Conservation (phyloP, 2,329 filamentous ascomycete species). For the Talaromyces marneffei region DNA sequence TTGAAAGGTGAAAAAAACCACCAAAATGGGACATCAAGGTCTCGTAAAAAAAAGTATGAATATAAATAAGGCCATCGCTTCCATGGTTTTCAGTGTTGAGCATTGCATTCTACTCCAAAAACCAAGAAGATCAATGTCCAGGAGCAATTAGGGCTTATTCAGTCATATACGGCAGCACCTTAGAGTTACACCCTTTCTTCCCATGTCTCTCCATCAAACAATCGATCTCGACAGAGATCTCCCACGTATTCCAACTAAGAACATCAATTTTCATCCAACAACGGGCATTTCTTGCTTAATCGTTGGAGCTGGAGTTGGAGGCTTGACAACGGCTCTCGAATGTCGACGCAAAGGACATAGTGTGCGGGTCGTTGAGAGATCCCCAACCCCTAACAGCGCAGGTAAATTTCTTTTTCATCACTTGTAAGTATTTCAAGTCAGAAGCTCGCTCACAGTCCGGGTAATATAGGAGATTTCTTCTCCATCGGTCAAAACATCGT, state of each 20-base stretch:
- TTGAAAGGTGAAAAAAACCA: not conserved
- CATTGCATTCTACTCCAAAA: not conserved
- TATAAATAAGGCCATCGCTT: conserved; percentile 4
- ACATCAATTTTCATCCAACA: conserved; percentile 8
- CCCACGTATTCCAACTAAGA: not conserved
- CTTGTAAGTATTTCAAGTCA: no score
- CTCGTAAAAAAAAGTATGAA: not conserved
- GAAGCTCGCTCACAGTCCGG: not conserved
- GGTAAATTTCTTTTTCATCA: not conserved
- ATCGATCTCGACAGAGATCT: conserved; percentile 9
- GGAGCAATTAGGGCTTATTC: not conserved
- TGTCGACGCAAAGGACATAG: conserved; percentile 26
- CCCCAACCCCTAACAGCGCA: not conserved
- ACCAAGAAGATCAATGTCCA: not conserved
- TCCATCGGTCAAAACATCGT: conserved; percentile 17
- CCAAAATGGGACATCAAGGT: not conserved
- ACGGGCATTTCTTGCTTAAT: conserved; percentile 22
- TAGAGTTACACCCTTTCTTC: not conserved
- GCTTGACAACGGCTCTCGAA: conserved; percentile 24
- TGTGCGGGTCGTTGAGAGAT: conserved; percentile 23
- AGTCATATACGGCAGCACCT: not conserved
- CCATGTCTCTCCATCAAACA: conserved; percentile 1
- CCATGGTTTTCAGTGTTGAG: not conserved
- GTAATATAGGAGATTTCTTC: conserved; percentile 21
- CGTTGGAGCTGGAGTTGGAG: conserved; percentile 25